Percentiles rank a stretch among this genome's conserved stretches.
phyloP scores from a whole-genome alignment of 1,284 basidiomycete genomes.

The Phlebopus sp. region DNA sequence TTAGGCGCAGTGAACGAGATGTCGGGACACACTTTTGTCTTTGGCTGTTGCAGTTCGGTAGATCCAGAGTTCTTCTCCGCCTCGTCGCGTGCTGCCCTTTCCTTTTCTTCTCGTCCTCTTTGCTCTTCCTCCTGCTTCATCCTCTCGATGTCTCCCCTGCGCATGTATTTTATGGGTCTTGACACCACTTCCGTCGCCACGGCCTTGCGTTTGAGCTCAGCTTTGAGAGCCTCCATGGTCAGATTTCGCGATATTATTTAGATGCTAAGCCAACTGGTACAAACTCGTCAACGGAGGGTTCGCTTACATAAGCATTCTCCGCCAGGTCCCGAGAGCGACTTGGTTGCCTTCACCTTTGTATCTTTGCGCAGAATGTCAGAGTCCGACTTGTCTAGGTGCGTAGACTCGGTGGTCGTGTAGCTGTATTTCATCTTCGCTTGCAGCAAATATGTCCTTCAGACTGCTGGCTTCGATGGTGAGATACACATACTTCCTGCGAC shows the following conservation, averaged over 20 bases:
- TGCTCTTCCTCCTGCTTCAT: conserved; percentile 65
- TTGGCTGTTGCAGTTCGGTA: conserved; percentile 12
- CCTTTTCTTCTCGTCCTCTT: conserved; percentile 50
- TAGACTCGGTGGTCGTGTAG: neutral
- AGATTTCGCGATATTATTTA: no score
- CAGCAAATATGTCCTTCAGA: conserved; percentile 83
- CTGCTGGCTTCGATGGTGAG: conserved; percentile 83
- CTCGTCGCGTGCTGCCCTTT: conserved; percentile 34
- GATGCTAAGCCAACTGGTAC: no score
- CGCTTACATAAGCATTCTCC: conserved; percentile 33
- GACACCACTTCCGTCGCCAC: conserved; percentile 41
- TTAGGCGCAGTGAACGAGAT: conserved; percentile 15
- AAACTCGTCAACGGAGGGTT: neutral
- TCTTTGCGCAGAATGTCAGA: conserved; percentile 55
- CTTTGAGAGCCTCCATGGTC: conserved; percentile 81
- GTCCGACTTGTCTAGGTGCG: conserved; percentile 52
- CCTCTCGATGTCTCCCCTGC: conserved; percentile 77
- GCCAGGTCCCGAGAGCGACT: conserved; percentile 38
- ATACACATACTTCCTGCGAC: neutral
- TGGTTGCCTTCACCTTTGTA: conserved; percentile 26
- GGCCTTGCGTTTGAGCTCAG: conserved; percentile 84
- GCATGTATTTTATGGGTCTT: conserved; percentile 80
- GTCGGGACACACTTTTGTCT: conserved; percentile 42
- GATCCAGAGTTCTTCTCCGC: conserved; percentile 29
- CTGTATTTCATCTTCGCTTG: conserved; percentile 13